Base-by-base conservation (phyloP, 2,329 filamentous ascomycete species). In the Chaetomiaceae sp. region DNA sequence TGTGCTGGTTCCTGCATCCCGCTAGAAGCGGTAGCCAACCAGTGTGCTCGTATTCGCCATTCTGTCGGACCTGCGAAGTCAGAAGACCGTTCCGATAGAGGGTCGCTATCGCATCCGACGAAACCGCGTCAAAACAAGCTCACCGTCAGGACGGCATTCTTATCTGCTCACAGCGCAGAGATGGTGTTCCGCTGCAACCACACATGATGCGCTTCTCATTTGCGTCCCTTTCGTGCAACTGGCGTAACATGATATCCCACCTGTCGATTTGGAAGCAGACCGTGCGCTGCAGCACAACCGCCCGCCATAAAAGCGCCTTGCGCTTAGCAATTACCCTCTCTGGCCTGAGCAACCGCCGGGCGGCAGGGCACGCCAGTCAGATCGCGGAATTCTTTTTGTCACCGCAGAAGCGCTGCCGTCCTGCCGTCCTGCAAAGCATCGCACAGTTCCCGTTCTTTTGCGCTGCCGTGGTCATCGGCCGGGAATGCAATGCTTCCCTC, bases 1-100 rank as follows among this genome's bases (percentile, higher is more conserved):
- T 29, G n/a, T 21, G 38, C 27, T 44, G 50, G 51, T 56, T 51
- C 53, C 56, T 55, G 53, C 53, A 53, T 51, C 36, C 48, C 32
- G 27, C 44, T 50, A 23, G 38, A 51, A 37, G 38, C 36, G 36
- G 45, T 30, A 43, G 41, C 56, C 53, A 56, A 54, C 27, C 47
- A 50, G 20, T 37, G 36, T 11, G 41, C 27, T 49, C 47, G 41
- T 42, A 27, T 53, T 49, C 44, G 33, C 48, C 38, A 14, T 41
- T 38, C 45, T n/a, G 16, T 14, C 45, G 21, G 16, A 11, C 6
- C 21, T 18, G 32, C 33, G 33, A 36, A 33, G n/a, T 25, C 40
- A 42, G 23, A 25, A 34, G 42, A 34, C 32, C 9, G 33, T 1
- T 27, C 14, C 14, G 27, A 9, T 41, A 27, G 25, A 18, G 40